A percentile compares a stretch with the other conserved stretches of the same genome.
phyloP scores from a whole-genome alignment of 345 rosid species.

The Viola odorata region DNA sequence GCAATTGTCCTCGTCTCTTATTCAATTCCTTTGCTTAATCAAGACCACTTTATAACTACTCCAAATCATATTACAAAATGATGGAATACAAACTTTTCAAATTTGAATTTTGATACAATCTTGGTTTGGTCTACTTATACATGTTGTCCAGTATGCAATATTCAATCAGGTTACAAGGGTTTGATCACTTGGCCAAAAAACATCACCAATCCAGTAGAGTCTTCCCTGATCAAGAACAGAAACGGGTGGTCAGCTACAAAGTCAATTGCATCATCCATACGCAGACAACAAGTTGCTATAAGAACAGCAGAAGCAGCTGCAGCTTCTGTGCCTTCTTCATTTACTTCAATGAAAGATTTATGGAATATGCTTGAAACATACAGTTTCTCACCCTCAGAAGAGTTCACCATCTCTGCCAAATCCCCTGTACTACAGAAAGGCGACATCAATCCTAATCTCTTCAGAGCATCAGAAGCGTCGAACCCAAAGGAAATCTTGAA shows the following conservation, averaged over 20 bases:
- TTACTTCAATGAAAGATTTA: slow-evolving; percentile 57
- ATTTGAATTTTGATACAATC: no score
- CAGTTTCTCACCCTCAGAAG: slow-evolving; percentile 32
- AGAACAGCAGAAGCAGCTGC: slow-evolving; percentile 54
- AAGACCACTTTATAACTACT: no score
- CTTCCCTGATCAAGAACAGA: slow-evolving; percentile 51
- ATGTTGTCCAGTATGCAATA: neutral
- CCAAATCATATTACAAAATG: no score
- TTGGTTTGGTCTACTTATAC: no score
- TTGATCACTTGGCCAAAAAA: slow-evolving; percentile 52
- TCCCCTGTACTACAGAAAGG: slow-evolving; percentile 53
- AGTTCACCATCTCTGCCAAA: slow-evolving; percentile 53
- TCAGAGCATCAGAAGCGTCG: slow-evolving; percentile 42
- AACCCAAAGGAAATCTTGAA: slow-evolving; percentile 53
- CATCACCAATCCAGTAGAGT: slow-evolving; percentile 46
- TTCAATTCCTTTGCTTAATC: no score
- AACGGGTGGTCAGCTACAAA: slow-evolving; percentile 74
- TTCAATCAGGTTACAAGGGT: slow-evolving; percentile 26
- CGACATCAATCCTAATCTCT: slow-evolving; percentile 40
- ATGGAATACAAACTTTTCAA: no score
- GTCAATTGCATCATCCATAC: slow-evolving; percentile 21
- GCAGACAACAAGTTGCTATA: neutral
- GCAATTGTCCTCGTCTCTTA: no score
- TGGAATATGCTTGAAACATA: slow-evolving; percentile 49
- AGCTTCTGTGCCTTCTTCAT: slow-evolving; percentile 76